Base-by-base conservation (phyloP, 306 rosid genomes). In the Delonix regia region DNA sequence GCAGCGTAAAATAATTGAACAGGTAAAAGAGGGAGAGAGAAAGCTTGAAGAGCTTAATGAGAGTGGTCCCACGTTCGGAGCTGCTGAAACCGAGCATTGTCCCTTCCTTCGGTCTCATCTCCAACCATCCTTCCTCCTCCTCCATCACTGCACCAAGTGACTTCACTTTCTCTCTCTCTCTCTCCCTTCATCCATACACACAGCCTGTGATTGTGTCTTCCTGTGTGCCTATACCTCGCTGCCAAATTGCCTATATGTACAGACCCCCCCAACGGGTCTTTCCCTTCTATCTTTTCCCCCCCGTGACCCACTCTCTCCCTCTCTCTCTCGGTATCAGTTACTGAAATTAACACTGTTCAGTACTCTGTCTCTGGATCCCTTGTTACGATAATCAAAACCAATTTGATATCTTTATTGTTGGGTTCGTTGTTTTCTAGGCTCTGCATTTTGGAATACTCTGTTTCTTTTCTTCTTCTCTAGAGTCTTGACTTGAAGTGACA, bases 61-160 rank as follows among this genome's bases (percentile, higher is more conserved):
- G 21, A 66, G 85, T 74, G 86, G 93, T 73, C 93, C 85, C 69
- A 34, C 68, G 14, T 1, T 1, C 38, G 51, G 84, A 87, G 53
- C 80, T 55, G 88, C 89, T 65, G 89, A 85, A 81, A 66, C 85
- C 33, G 51, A 78, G 84, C 59, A 52, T 75, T 87, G 97, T 92
- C 97, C 80, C 85, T 85, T 86, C 86, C 75, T 73, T 66, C 52
- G 97, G 79, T 84, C 84, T 86, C 87, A 75, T 81, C 82, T 85
- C 79, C 67, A 44, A 19, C 55, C 61, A 0, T 62, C 76, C 8
- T 0, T 18, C 25, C 9, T 36, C 22, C 73, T 4, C 27, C 69
- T 4, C 2, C 24, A 59, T 4, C 19, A 57, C 30, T 45, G 51
- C 6, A 16, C 27, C 2, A 52, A n/a, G 38, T 52, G 27, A 24